phyloP scores from a whole-genome alignment of 306 rosid species.

The Hippophae rhamnoides region DNA sequence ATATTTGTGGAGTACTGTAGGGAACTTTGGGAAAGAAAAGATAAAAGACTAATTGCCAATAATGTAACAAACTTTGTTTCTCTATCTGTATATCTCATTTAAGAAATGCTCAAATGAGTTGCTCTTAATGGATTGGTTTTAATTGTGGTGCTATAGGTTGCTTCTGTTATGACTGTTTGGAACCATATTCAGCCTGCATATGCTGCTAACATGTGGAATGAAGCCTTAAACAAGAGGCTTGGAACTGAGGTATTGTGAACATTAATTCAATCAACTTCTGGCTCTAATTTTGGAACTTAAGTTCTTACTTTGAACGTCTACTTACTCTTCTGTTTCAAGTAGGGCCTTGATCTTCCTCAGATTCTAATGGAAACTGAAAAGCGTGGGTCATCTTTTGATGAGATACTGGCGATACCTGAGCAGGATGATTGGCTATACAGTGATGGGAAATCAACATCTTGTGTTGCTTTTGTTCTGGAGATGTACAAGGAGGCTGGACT shows the following conservation, averaged over 20 bases:
- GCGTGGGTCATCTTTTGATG: conserved; percentile 80
- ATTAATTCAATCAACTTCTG: neutral
- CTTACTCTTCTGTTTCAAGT: conserved; percentile 23
- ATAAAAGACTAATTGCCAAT: neutral
- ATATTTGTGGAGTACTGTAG: neutral
- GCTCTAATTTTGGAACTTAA: neutral
- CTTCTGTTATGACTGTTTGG: conserved; percentile 97
- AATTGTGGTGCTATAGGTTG: conserved; percentile 53
- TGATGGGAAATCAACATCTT: conserved; percentile 91
- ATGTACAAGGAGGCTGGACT: conserved; percentile 95
- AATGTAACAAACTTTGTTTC: neutral
- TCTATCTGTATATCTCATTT: neutral
- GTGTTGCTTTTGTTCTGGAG: conserved; percentile 77
- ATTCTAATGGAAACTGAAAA: conserved; percentile 75
- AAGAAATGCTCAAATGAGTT: neutral
- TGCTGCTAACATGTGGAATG: conserved; percentile 96
- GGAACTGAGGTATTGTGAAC: conserved; percentile 49
- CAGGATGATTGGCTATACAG: conserved; percentile 84
- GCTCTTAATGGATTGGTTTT: conserved; percentile 11
- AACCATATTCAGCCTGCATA: conserved; percentile 71
- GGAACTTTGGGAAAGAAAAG: neutral
- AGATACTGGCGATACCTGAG: conserved; percentile 79
- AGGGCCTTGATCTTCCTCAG: conserved; percentile 79
- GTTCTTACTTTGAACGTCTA: neutral
- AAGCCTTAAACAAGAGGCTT: conserved; percentile 92